Evolutionary conservation across 225 moss, liverwort and hornwort genomes (phyloP), one percentile per base, ranked within the genome.

Genomic region (Straminergon stramineum): DNA sequence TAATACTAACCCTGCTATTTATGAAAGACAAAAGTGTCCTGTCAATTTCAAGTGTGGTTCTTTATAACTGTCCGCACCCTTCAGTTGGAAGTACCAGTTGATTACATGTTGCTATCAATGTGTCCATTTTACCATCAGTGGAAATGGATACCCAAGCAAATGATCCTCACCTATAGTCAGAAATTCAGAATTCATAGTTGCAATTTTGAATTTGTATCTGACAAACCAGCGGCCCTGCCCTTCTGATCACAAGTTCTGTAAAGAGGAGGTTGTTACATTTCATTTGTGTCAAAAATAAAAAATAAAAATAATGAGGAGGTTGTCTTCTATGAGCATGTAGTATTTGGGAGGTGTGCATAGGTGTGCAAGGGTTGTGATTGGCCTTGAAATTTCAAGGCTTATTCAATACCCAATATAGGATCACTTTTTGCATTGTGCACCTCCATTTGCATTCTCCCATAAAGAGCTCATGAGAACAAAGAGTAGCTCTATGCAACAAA

Each of bases 41-140:
- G 90, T 86, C 85, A 57, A 86, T 83, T 64, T 86, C 88, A 88
- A 73, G 79, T 58, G 65, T 30, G 88, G 86, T 88, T 79, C 78
- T 64, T 64, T 73, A 85, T 73, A 90, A 70, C 65, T 83, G 83
- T 92, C 79, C 15, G 32, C 88, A 86, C 27, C 39, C 83, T 88
- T 48, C 48, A 48, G 48, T 48, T 86, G 43, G 51, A 41, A 23
- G 88, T 88, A 90, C 88, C 58, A 66, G 67, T 66, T 26, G 74
- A 84, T 90, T 58, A 31, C 70, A 62, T 6, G 65, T 79, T 82
- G 52, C 88, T 64, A 77, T 83, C 7, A 11, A 71, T 83, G 88
- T 31, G 78, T 65, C 71, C 88, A 28, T 65, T 39, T 88, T 65
- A 86, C 71, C 77, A 69, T 62, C n/a, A 70, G 30, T 67, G 58